Base-by-base conservation (phyloP, 31 red algal species). In the Bonnemaisonia californica region DNA sequence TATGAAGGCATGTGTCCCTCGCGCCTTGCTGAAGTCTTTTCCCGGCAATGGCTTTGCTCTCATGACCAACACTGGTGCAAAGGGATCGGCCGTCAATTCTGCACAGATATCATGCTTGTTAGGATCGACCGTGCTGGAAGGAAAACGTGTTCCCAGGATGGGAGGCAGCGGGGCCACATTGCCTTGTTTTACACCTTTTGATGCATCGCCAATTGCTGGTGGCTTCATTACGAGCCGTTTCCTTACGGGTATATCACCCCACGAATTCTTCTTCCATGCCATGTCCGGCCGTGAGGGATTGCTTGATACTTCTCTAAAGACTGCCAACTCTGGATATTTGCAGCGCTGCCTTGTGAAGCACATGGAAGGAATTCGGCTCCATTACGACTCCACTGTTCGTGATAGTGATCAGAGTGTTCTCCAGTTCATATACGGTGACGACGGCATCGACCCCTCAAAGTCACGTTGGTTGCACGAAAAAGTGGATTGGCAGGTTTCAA, bases 241-340 rank as follows among this genome's bases (percentile, higher is more conserved):
- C 62, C 82, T 95, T 16, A 99, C 97, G 3, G 97, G 95, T 13
- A 81, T 99, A 28, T 51, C 84, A 47, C 92, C 93, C 1, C 82
- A 85, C 57, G 97, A 99, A 69, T 95, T 95, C 41, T 98, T 99
- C 63, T 95, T 96, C 58, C 97, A 99, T 71, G 91, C 93, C 61
- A 95, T 99, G 97, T 94, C 97, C 55, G 97, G 97, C 27, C 89
- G 97, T 36, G 97, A 99, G 57, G 97, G 97, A 3, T 85, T 99
- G 13, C 81, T 95, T 3, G 97, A 99, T 69, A 99, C 92, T 18
- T 91, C 92, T 32, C 78, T 99, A 2, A 99, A 99, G 67, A 99
- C 97, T 5, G 97, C 97, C 9, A 94, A 94, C 37, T 99, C 97
- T 56, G 97, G 97, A 51, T 99, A 99, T 76, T 62, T 99, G 57